Percentiles rank a stretch among this genome's conserved stretches.
Evolutionary conservation across 129 eudicot genomes (phyloP).

Genomic region (Tanacetum coccineum): DNA sequence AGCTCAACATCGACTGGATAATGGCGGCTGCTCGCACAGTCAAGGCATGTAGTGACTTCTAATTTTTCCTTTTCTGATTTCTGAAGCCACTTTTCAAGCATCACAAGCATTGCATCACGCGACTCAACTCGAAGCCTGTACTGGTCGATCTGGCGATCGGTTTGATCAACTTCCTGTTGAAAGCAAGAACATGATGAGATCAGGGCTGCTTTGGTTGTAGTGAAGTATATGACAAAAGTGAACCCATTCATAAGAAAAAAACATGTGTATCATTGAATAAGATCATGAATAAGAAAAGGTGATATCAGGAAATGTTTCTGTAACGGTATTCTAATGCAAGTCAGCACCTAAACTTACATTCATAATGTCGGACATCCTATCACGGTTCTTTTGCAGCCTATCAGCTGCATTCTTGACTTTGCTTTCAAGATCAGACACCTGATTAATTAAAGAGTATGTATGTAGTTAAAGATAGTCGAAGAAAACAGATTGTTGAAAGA

Average conservation of each 20-base stretch:
- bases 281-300: too few relatives aligned
- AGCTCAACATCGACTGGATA: not conserved
- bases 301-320: not conserved
- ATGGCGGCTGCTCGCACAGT: not conserved
- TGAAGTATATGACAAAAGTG: not conserved
- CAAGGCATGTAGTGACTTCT: not conserved
- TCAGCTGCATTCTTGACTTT: not conserved
- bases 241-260: not conserved
- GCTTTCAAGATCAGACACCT: not conserved
- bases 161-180: not conserved
- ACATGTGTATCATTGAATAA: too few relatives aligned
- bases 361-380: not conserved
- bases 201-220: not conserved
- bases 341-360: not conserved
- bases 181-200: not conserved
- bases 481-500: not conserved
- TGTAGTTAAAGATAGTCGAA: not conserved
- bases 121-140: not conserved
- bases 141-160: not conserved
- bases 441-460: too few relatives aligned
- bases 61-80: not conserved
- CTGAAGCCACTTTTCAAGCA: not conserved
- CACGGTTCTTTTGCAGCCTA: not conserved
- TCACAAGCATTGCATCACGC: not conserved
- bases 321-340: not conserved